Base-by-base conservation (phyloP, 1,139 yeast species). In the Arxiozyma bovina region DNA sequence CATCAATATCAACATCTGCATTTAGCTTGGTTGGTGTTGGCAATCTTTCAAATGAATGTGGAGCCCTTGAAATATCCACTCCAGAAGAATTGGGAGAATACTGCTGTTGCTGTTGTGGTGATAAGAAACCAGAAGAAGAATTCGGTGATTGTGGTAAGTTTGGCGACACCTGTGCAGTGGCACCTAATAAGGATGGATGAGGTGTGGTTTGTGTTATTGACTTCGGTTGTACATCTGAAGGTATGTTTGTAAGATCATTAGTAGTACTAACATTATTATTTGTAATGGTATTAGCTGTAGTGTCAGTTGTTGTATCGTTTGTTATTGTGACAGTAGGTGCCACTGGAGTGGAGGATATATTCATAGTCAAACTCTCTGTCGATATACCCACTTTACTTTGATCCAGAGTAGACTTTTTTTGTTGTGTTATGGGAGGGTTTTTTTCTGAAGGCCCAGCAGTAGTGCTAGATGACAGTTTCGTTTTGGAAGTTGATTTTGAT, bases 1-100 rank as follows among this genome's bases (percentile, higher is more conserved):
- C 73, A 59, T 83, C 89, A 47, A 82, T 70, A 51, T 79, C 81
- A 53, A 73, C 68, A 61, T 76, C 76, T 51, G 75, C 74, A 44
- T 60, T 63, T 47, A 68, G 56, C 58, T 75, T 75, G 7, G 80
- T 67, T 27, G 76, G 76, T 7, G 76, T 68, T 17, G 77, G 77
- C 50, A 75, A 60, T 58, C 72, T 68, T 55, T 76, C 79, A 60
- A 74, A 75, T 1, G 78, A 74, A 58, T 75, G 78, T 3, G 77
- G 73, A 0, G 74, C 68, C 53, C 76, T 69, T 38, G 78, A 78
- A 44, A 74, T 74, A 30, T 67, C 71, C 30, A 73, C 67, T 22
- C 69, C 68, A 23, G 63, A 63, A 3, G 70, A 62, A n/a, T 47
- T 49, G 23, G 53, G 44, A 11, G 50, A 60, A 53, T 46, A 48